These are phyloP conservation scores for Malus hybrid DNA, from an alignment of 331 rosid species.

Conservation along the genomic window DNA sequence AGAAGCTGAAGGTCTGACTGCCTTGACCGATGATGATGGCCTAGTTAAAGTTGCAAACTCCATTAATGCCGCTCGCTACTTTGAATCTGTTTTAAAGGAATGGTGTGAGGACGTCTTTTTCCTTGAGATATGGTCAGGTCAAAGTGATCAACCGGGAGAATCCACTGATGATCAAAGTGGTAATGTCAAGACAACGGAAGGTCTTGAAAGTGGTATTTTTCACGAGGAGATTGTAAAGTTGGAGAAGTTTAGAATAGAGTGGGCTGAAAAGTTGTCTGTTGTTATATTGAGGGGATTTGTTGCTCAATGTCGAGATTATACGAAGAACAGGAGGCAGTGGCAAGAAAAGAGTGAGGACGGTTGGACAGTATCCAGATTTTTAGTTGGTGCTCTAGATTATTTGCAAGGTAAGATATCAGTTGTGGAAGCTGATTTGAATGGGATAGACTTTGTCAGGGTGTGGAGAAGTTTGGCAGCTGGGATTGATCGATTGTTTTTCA, in stretches of 20 bases:
- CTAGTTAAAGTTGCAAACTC: slow-evolving; percentile 70
- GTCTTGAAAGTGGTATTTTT: slow-evolving; percentile 42
- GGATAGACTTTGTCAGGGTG: slow-evolving; percentile 57
- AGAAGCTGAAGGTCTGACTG: slow-evolving; percentile 97
- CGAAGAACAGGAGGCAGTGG: slow-evolving; percentile 84
- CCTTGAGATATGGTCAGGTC: slow-evolving; percentile 57
- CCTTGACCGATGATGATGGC: slow-evolving; percentile 74
- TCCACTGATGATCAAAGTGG: slow-evolving; percentile 12
- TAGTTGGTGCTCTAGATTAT: slow-evolving; percentile 68
- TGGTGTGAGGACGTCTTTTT: slow-evolving; percentile 84
- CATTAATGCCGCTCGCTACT: slow-evolving; percentile 69
- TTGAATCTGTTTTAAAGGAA: slow-evolving; percentile 65
- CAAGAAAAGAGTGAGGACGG: slow-evolving; percentile 70
- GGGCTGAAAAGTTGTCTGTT: slow-evolving; percentile 69
- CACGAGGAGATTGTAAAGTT: slow-evolving; percentile 54
- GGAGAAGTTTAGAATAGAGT: slow-evolving; percentile 58
- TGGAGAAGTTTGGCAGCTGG: slow-evolving; percentile 94
- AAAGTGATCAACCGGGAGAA: slow-evolving; percentile 26
- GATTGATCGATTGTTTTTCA: slow-evolving; percentile 53
- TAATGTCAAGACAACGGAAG: slow-evolving; percentile 15
- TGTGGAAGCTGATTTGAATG: slow-evolving; percentile 56
- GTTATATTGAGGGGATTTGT: slow-evolving; percentile 85
- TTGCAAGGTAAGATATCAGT: slow-evolving; percentile 53
- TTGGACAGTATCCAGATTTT: slow-evolving; percentile 64
- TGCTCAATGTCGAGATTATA: slow-evolving; percentile 58